These are phyloP conservation scores for Leishmania braziliensis DNA, from an alignment of 208 protist species.

Conservation along the genomic window DNA sequence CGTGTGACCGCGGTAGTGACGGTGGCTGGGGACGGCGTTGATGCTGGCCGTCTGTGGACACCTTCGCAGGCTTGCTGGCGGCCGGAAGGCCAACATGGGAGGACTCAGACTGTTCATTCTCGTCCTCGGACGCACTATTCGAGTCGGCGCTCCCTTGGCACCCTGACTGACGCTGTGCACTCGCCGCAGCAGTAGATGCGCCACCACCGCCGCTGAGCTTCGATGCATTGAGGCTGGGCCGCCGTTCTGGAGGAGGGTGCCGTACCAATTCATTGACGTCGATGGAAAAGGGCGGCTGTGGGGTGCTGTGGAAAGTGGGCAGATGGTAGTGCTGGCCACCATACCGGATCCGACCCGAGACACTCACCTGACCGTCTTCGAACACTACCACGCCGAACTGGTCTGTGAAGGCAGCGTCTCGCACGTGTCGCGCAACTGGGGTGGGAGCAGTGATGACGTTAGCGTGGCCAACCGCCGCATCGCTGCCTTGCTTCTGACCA, in stretches of 20 bases:
- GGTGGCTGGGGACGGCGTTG: background rate
- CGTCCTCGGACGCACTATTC: background rate
- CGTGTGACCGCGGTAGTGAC: background rate
- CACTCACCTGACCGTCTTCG: conserved; percentile 53
- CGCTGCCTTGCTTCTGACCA: background rate
- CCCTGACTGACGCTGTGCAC: background rate
- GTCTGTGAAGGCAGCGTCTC: conserved; percentile 61
- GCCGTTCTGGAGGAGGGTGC: background rate
- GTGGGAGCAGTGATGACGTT: conserved; percentile 35
- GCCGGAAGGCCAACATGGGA: background rate
- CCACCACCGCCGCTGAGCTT: background rate
- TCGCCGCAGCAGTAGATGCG: background rate
- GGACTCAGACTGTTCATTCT: background rate
- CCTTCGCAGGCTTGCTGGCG: background rate
- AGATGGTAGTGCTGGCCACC: conserved; percentile 32
- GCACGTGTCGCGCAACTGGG: conserved; percentile 44
- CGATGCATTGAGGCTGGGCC: background rate
- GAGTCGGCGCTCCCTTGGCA: background rate
- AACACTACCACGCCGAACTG: conserved; percentile 46
- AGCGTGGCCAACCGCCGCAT: background rate
- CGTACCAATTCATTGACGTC: conserved; percentile 24
- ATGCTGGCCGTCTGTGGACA: background rate
- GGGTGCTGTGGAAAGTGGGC: conserved; percentile 34
- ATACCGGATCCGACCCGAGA: conserved; percentile 39
- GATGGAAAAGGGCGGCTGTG: conserved; percentile 42